Conservation (phyloP, 2,329 filamentous ascomycete species). For the Laburnicola sp. region DNA sequence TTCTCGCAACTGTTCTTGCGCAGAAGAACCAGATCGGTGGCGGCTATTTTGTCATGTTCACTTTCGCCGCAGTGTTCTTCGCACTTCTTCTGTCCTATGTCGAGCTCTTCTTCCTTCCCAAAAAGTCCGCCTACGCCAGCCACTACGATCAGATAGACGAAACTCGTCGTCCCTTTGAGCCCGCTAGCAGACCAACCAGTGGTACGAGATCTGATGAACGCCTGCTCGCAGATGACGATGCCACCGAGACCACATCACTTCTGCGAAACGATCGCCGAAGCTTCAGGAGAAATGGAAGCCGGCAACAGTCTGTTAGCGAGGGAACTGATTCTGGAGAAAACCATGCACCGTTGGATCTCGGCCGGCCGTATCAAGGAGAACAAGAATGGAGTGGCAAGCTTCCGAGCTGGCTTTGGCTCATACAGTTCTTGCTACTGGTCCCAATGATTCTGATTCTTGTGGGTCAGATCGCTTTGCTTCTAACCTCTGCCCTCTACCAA, state of each 20-base stretch:
- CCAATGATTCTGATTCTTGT: conserved; percentile 77
- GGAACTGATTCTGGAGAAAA: conserved; percentile 39
- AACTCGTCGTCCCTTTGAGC: conserved; percentile 26
- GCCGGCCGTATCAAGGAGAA: conserved; percentile 64
- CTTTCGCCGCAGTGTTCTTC: conserved; percentile 74
- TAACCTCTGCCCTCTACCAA: conserved; percentile 77
- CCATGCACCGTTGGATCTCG: conserved; percentile 39
- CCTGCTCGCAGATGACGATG: conserved; percentile 43
- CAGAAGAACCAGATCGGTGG: conserved; percentile 72
- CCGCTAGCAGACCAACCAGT: conserved; percentile 40
- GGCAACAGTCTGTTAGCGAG: conserved; percentile 46
- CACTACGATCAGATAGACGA: conserved; percentile 47
- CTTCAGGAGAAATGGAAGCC: conserved; percentile 57
- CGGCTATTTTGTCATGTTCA: conserved; percentile 80
- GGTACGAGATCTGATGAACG: conserved; percentile 39
- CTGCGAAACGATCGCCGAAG: conserved; percentile 57
- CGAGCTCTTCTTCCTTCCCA: conserved; percentile 73
- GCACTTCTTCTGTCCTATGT: conserved; percentile 74
- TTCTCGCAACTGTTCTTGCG: conserved; percentile 74
- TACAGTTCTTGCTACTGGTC: conserved; percentile 80
- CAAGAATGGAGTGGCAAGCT: conserved; percentile 82
- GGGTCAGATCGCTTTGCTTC: conserved; percentile 73
- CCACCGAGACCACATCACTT: conserved; percentile 61
- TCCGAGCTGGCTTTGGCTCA: conserved; percentile 81
- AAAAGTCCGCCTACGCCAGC: conserved; percentile 70